phyloP scores from a whole-genome alignment of 176 grass and related monocot species.

The Aegilops longissima region DNA sequence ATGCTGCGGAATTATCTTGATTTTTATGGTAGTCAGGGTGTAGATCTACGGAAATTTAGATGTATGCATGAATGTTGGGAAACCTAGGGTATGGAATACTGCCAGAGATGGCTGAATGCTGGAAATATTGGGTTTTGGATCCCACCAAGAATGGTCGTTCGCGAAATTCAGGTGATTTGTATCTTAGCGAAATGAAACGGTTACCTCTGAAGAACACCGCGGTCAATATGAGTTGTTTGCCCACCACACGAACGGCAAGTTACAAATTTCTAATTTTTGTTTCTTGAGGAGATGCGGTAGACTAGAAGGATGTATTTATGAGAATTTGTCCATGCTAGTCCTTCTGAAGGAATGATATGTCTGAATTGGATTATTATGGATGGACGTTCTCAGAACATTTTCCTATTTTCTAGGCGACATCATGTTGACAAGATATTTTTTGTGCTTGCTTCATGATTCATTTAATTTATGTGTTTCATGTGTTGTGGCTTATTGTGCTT shows the following conservation, averaged over 20 bases:
- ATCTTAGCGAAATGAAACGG: background rate
- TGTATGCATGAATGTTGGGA: background rate
- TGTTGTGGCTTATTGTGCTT: conserved; percentile 12
- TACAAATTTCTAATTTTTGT: background rate
- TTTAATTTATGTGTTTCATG: conserved; percentile 7
- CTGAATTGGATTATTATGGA: conserved; percentile 3
- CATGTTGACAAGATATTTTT: background rate
- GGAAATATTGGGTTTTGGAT: background rate
- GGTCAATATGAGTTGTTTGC: background rate
- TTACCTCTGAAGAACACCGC: background rate
- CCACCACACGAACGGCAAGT: background rate
- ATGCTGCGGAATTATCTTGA: background rate
- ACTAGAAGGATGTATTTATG: background rate
- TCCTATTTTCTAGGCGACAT: background rate
- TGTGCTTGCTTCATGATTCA: background rate
- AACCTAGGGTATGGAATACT: background rate
- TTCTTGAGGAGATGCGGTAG: background rate
- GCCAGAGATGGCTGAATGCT: background rate
- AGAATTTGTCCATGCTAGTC: background rate
- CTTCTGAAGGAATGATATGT: background rate
- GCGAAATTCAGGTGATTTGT: background rate
- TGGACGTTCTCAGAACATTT: background rate
- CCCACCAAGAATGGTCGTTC: background rate
- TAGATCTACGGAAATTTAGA: background rate
- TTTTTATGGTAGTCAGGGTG: background rate